Evolutionary conservation across 2,329 filamentous ascomycete species (phyloP), one percentile per base, ranked within the genome.

Genomic region (Penicillium oxalicum): DNA sequence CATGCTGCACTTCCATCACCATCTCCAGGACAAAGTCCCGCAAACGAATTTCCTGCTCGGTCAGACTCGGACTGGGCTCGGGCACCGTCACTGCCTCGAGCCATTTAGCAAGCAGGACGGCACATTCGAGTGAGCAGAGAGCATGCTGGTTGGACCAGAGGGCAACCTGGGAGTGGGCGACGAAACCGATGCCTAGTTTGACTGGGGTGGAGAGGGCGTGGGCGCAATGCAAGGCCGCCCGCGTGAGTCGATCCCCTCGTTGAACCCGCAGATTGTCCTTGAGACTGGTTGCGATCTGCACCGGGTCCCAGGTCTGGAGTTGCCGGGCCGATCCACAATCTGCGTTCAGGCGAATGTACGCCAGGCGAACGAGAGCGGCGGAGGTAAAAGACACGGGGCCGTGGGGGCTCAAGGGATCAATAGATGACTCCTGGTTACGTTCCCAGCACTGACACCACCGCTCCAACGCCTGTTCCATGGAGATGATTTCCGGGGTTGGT

Each of bases 141-240:
- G 77, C 77, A 45, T 81, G 77, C n/a, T 79, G 70, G 2, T 79
- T 77, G 4, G 76, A 78, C 77, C 78, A 81, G 41, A 79, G 76
- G 39, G 79, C 77, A 0, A 77, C 76, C 44, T 80, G 77, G 12
- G 76, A 81, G 12, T 75, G 67, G 0, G 77, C 77, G 0, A 81
- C 77, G 11, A 75, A 72, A 44, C 78, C 76, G 12, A 81, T 74
- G 0, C 78, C 78, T 0, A 81, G 58, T 24, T 78, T 66, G 4
- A 81, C 78, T 0, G 78, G 78, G 0, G 80, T 79, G 41, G 77
- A 79, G 0, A 81, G 65, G 6, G 76, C 76, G 40, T 81, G 78
- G 0, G 76, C 74, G 1, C 77, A 72, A 52, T 81, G 79, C 0
- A 81, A 64, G 1, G 79, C 66, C 0, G 78, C 77, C 0, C 75